Percentiles rank a stretch among this genome's conserved stretches.
Evolutionary conservation across 345 rosid species (phyloP).

Genomic region (Camelina laxa): DNA sequence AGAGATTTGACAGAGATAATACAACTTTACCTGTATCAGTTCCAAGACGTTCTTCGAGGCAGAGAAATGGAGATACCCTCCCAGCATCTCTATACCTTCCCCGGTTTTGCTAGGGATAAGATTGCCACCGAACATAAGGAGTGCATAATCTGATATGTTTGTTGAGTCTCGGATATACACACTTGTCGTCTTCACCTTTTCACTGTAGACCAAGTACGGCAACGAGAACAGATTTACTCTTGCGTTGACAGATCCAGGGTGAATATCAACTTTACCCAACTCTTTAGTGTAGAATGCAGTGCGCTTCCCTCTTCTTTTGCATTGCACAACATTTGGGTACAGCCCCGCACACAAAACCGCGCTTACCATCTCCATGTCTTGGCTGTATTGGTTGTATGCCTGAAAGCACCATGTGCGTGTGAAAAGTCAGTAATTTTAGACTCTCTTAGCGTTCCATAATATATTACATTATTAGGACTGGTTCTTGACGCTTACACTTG

Average conservation of each 20-base stretch:
- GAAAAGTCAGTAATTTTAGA: not conserved
- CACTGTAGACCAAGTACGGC: constrained; percentile 90
- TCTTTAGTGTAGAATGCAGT: constrained; percentile 90
- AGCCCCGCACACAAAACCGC: constrained; percentile 95
- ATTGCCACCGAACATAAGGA: constrained; percentile 89
- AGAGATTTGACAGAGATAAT: constrained; percentile 4
- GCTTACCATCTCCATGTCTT: constrained; percentile 86
- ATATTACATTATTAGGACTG: not conserved
- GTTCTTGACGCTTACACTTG: constrained; percentile 60
- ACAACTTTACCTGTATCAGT: constrained; percentile 65
- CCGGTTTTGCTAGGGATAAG: constrained; percentile 74
- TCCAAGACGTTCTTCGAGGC: constrained; percentile 80
- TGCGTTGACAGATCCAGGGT: constrained; percentile 94
- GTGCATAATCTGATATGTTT: constrained; percentile 92
- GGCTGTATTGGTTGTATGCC: constrained; percentile 84
- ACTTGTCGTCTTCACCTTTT: constrained; percentile 86
- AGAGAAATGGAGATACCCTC: constrained; percentile 95
- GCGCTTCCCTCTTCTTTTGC: constrained; percentile 96
- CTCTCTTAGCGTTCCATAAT: not conserved
- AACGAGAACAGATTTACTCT: constrained; percentile 75
- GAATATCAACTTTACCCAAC: constrained; percentile 91
- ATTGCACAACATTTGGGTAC: constrained; percentile 95
- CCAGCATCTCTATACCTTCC: constrained; percentile 95
- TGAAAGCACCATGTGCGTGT: constrained; percentile 36
- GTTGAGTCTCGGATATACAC: constrained; percentile 86